Base-by-base conservation (phyloP, 2,329 filamentous ascomycete species). In the Talaromyces sp. region DNA sequence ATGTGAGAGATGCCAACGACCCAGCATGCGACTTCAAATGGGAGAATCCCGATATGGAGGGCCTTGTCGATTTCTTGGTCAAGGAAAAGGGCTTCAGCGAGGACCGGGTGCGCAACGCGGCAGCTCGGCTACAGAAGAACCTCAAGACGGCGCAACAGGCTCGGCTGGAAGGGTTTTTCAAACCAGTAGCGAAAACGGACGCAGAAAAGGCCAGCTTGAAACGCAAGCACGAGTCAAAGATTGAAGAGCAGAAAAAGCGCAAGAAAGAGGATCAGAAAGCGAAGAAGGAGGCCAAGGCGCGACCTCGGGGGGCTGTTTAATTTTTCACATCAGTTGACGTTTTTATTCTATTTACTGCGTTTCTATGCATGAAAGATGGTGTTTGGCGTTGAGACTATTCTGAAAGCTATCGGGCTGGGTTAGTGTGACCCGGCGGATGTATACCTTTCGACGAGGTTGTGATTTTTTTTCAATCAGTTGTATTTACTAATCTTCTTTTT, bases 51-150 rank as follows among this genome's bases (percentile, higher is more conserved):
- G 93, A 99, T 69, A 82, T 95, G 1, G 92, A 97, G 2, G 93
- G 91, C 0, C 84, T 99, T 0, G 85, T 99, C 64, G 85, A 95
- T 68, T 99, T 91, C 75, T 80, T 99, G 2, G 95, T 96, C 3
- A 86, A 86, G 6, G 95, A 98, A 71, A 99, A 99, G 79, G 95
- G 93, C 0, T 99, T 99, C 82, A 96, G 88, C 31, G 96, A 99
- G 73, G 95, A 99, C 71, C 85, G 95, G 19, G 95, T 99, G 9
- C 86, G 93, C 41, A 86, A 83, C 50, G 93, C 84, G 29, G 93
- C 90, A 0, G 84, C 86, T 2, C 86, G 91, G 59, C 78, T 99
- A 61, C 85, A 90, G 73, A 99, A 98, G 84, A 95, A 92, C 68
- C 80, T 96, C 65, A 97, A 96, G 83, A 89, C 84, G 55, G 89